Evolutionary conservation across 1,284 basidiomycete genomes (phyloP), one percentile per base, ranked within the genome.

Genomic region (Melampsora larici-populina): DNA sequence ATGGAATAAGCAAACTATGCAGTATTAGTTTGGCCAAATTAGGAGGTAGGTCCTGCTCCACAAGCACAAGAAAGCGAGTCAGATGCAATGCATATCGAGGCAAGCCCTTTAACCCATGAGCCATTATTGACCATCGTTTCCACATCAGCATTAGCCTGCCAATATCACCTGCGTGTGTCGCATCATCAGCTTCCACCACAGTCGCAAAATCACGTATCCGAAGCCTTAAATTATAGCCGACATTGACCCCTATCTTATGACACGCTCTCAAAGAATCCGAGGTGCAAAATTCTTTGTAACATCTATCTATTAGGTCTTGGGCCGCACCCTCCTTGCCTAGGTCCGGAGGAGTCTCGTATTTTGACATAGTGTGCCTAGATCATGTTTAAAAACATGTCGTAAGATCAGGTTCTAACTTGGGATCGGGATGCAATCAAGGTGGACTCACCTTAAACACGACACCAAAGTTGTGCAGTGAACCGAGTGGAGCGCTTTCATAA

Each of bases 401-500:
- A n/a, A n/a, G n/a, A n/a, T n/a, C n/a, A n/a, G n/a, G n/a, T n/a
- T n/a, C n/a, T n/a, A n/a, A n/a, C n/a, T n/a, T n/a, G n/a, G n/a
- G n/a, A n/a, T n/a, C n/a, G n/a, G n/a, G n/a, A n/a, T n/a, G n/a
- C n/a, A n/a, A n/a, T n/a, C n/a, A n/a, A n/a, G n/a, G n/a, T n/a
- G n/a, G n/a, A 55, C 69, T 72, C 31, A 72, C 70, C 58, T n/a
- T 15, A 72, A 43, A 40, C 70, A 72, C 46, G 58, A 46, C 8
- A 72, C n/a, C 13, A 63, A 31, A 63, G 58, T 46, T 15, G 60
- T 26, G 13, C 31, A 36, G 58, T 72, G 70, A 43, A 72, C 48
- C 21, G 58, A 62, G 18, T 72, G 24, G 26, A 72, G 46, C 21
- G 46, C 62, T 26, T 55, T n/a, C n/a, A n/a, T n/a, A n/a, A n/a